Conservation (phyloP, 352 stramenopile species). For the Phytopythium oedochilum region DNA sequence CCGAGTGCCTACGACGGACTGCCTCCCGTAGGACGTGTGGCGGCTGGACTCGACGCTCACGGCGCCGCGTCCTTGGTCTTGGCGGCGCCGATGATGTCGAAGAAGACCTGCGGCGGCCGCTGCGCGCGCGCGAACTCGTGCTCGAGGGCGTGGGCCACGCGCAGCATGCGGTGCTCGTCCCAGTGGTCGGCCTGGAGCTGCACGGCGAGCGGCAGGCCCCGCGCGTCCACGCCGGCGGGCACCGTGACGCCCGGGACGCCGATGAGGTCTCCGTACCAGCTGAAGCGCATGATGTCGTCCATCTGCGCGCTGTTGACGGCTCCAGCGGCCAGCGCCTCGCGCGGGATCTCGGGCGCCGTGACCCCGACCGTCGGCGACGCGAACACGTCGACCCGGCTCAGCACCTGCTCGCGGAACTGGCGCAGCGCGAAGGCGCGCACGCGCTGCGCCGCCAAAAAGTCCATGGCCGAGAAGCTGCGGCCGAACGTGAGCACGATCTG, state of each 20-base stretch:
- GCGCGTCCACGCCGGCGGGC: slow-evolving; percentile 61
- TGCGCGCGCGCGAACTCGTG: slow-evolving; percentile 30
- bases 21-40: too few relatives aligned
- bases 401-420: slow-evolving; percentile 66
- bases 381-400: slow-evolving; percentile 87
- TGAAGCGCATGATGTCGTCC: slow-evolving; percentile 74
- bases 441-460: slow-evolving; percentile 84
- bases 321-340: slow-evolving; percentile 33
- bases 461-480: slow-evolving; percentile 55
- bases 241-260: slow-evolving; percentile 78
- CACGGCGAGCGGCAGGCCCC: slow-evolving; percentile 65
- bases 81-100: slow-evolving; percentile 55
- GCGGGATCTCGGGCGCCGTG: slow-evolving; percentile 62
- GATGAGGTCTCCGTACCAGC: slow-evolving; percentile 84
- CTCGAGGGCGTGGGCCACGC: slow-evolving; percentile 56
- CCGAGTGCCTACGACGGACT: too few relatives aligned
- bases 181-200: slow-evolving; percentile 78
- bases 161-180: slow-evolving; percentile 67
- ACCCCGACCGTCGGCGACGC: slow-evolving; percentile 80
- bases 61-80: slow-evolving; percentile 7
- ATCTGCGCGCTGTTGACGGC: slow-evolving; percentile 57
- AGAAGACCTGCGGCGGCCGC: slow-evolving; percentile 56
- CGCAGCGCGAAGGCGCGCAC: slow-evolving; percentile 78
- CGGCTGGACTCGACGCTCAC: background rate
- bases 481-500: slow-evolving; percentile 71